Evolutionary conservation across 2,329 filamentous ascomycete species (phyloP).

Genomic region (Cladophialophora chaetospira): DNA sequence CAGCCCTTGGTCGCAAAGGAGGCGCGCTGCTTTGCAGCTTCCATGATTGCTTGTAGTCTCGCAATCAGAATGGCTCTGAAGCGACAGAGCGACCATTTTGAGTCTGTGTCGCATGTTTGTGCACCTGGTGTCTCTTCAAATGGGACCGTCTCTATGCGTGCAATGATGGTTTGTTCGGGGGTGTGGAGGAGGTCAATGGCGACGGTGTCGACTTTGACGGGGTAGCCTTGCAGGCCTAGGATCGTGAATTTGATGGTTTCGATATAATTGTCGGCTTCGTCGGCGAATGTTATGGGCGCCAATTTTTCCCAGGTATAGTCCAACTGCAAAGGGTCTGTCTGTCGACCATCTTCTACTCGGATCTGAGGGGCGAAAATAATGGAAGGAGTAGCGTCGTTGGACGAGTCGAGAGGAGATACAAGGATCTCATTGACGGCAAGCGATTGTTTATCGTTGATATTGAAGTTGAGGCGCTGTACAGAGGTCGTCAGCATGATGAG

Average conservation of each 20-base stretch:
- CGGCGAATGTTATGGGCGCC: conserved; percentile 31
- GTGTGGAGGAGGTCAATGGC: conserved; percentile 44
- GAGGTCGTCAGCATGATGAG: conserved; percentile 12
- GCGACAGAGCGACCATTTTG: conserved; percentile 47
- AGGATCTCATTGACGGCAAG: conserved; percentile 30
- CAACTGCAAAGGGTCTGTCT: conserved; percentile 42
- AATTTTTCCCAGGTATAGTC: conserved; percentile 48
- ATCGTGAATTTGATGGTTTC: conserved; percentile 48
- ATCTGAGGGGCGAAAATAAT: conserved; percentile 28
- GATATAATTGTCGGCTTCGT: conserved; percentile 40
- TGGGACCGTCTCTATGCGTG: conserved; percentile 36
- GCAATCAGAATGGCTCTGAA: conserved; percentile 44
- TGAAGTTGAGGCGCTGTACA: conserved; percentile 30
- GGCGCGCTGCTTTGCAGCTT: conserved; percentile 24
- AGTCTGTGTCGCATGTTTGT: conserved; percentile 36
- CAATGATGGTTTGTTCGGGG: conserved; percentile 41
- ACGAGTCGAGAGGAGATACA: conserved; percentile 20
- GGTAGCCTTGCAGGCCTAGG: conserved; percentile 45
- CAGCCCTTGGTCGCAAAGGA: conserved; percentile 28
- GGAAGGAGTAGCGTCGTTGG: conserved; percentile 17
- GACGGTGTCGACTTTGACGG: conserved; percentile 48
- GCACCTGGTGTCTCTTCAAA: conserved; percentile 41
- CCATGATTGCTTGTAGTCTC: conserved; percentile 44
- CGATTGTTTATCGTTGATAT: conserved; percentile 15
- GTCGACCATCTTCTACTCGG: conserved; percentile 38